A percentile compares a stretch with the other conserved stretches of the same genome.
Evolutionary conservation across 805 yeast genomes (phyloP).

Genomic region (Ogataea saltuana): DNA sequence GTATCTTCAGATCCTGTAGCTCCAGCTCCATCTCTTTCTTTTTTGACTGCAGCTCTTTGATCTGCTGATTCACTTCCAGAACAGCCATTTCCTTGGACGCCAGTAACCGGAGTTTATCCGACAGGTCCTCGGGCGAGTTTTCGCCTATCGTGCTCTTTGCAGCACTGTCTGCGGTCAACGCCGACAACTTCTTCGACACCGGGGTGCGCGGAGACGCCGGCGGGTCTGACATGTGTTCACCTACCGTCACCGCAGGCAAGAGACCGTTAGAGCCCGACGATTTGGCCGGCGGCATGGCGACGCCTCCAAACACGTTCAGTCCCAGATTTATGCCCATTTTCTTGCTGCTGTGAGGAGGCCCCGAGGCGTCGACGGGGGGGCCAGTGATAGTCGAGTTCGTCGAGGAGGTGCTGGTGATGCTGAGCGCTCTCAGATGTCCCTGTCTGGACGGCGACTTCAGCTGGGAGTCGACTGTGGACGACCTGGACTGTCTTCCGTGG

Average conservation of each 20-base stretch:
- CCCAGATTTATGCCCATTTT: slow-evolving; percentile 36
- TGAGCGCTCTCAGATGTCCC: slow-evolving; percentile 26
- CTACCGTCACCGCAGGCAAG: slow-evolving; percentile 6
- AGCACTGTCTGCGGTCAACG: neutral
- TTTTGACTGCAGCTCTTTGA: slow-evolving; percentile 43
- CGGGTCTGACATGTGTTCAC: neutral
- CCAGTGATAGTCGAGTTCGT: slow-evolving; percentile 7
- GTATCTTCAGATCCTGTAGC: slow-evolving; percentile 49
- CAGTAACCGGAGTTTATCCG: slow-evolving; percentile 55
- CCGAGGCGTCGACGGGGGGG: slow-evolving; percentile 13
- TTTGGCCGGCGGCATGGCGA: slow-evolving; percentile 3
- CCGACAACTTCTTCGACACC: neutral
- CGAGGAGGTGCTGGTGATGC: slow-evolving; percentile 22
- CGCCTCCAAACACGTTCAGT: slow-evolving; percentile 29
- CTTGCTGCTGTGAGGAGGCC: slow-evolving; percentile 11
- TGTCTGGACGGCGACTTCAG: slow-evolving; percentile 14
- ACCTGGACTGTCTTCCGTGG: slow-evolving; percentile 14
- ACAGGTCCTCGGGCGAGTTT: slow-evolving; percentile 38
- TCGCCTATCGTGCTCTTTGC: neutral
- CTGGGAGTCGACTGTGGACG: slow-evolving; percentile 19
- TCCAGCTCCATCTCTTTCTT: slow-evolving; percentile 49
- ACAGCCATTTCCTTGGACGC: slow-evolving; percentile 71
- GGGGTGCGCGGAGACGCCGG: slow-evolving; percentile 13
- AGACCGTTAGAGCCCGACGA: neutral
- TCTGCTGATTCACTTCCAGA: slow-evolving; percentile 60